phyloP scores from a whole-genome alignment of 2,329 filamentous ascomycete species.

The Pseudogymnoascus destructans region DNA sequence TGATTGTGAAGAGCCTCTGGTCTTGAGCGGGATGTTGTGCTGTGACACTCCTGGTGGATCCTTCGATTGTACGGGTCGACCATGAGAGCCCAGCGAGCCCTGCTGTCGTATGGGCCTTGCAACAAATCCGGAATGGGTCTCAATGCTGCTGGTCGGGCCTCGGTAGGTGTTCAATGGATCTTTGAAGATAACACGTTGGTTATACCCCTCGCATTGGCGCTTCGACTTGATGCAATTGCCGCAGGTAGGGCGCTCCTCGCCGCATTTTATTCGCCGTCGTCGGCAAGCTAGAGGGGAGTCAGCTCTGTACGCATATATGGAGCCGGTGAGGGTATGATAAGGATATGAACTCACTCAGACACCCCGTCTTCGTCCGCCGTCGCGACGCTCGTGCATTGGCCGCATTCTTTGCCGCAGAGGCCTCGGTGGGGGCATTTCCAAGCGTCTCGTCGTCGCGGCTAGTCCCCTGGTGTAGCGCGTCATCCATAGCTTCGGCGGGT shows the following conservation, averaged over 20 bases:
- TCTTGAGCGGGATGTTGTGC: background rate
- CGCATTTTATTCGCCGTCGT: conserved; percentile 92
- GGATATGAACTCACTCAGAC: conserved; percentile 52
- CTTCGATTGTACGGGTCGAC: background rate
- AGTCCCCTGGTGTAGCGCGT: background rate
- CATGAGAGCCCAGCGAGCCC: background rate
- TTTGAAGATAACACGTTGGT: conserved; percentile 69
- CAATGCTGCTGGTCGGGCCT: conserved; percentile 25
- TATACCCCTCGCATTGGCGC: conserved; percentile 72
- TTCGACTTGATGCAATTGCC: conserved; percentile 81
- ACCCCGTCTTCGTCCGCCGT: conserved; percentile 83
- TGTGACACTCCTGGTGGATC: background rate
- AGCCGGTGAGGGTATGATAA: background rate
- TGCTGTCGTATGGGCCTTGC: background rate
- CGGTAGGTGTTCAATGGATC: conserved; percentile 50
- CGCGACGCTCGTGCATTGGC: background rate
- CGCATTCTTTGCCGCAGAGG: conserved; percentile 28
- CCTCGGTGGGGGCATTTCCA: background rate
- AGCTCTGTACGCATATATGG: background rate
- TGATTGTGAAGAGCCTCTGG: background rate
- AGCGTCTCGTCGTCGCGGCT: background rate
- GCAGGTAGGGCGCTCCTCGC: conserved; percentile 73
- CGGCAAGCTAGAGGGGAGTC: conserved; percentile 56
- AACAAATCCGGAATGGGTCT: background rate
- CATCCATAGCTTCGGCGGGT: background rate